Evolutionary conservation across 2,329 filamentous ascomycete genomes (phyloP).

Genomic region (Geoglossum cookeanum): DNA sequence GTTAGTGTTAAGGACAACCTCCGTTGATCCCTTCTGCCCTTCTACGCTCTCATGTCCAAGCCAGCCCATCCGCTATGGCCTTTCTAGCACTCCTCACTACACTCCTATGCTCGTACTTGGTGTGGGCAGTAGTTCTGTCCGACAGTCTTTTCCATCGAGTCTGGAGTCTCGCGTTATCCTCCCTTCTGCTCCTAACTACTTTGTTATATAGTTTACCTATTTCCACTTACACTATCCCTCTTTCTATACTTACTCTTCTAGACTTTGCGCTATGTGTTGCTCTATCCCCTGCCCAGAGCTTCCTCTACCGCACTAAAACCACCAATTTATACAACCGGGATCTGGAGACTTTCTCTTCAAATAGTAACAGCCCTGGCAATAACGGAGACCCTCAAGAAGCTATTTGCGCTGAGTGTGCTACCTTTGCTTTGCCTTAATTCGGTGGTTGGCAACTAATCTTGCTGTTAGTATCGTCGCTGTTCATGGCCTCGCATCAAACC

Average conservation of each 20-base stretch:
- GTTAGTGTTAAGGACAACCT: no score
- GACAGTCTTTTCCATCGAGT: constrained; percentile 1
- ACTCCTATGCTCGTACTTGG: neutral
- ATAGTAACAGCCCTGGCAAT: neutral
- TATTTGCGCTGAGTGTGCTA: neutral
- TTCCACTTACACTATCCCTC: neutral
- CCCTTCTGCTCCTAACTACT: neutral
- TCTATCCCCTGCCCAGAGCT: neutral
- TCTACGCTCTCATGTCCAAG: no score
- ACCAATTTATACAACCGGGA: neutral
- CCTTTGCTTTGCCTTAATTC: neutral
- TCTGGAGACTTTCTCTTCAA: neutral
- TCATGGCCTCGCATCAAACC: neutral
- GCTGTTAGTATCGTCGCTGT: neutral
- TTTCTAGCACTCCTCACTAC: neutral
- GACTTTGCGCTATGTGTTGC: neutral
- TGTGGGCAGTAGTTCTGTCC: neutral
- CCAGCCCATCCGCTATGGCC: no score
- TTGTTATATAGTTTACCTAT: neutral
- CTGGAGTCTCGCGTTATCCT: neutral
- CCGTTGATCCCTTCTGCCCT: no score
- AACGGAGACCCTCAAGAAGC: neutral
- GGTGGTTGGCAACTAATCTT: neutral
- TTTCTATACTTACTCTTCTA: neutral
- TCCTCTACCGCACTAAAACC: neutral